These are phyloP conservation scores for Knufia fluminis DNA, from an alignment of 2,329 filamentous ascomycete species.

Conservation along the genomic window DNA sequence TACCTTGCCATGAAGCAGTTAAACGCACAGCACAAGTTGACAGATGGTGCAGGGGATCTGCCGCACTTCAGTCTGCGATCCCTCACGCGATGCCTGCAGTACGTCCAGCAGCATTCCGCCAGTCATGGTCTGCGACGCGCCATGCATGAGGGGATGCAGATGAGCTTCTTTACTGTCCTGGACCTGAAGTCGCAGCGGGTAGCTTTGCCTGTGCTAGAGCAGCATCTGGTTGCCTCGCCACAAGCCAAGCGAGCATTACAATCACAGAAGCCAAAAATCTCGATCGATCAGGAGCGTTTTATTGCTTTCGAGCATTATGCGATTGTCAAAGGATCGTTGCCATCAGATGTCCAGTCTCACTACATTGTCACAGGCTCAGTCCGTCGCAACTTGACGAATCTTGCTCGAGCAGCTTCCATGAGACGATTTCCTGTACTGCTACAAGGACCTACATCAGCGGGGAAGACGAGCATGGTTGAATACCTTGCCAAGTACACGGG, in stretches of 20 bases:
- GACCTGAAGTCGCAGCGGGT: constrained; percentile 71
- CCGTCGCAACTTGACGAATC: constrained; percentile 84
- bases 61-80: constrained; percentile 96
- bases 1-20: constrained; percentile 82
- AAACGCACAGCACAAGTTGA: constrained; percentile 71
- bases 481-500: constrained; percentile 94
- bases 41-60: constrained; percentile 90
- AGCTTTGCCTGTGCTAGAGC: constrained; percentile 68
- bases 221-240: constrained; percentile 65
- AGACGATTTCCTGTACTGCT: constrained; percentile 86
- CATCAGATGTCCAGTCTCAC: constrained; percentile 63
- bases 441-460: constrained; percentile 91
- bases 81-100: constrained; percentile 78
- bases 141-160: constrained; percentile 89
- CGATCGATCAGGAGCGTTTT: constrained; percentile 66
- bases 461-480: constrained; percentile 99
- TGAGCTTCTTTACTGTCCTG: constrained; percentile 91
- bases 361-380: constrained; percentile 98
- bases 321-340: constrained; percentile 65
- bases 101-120: constrained; percentile 74
- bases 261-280: constrained; percentile 66
- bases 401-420: constrained; percentile 88
- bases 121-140: constrained; percentile 78
- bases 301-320: constrained; percentile 86
- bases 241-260: constrained; percentile 64